phyloP scores from a whole-genome alignment of 768 basidiomycete genomes.

The Boletellus sp. region DNA sequence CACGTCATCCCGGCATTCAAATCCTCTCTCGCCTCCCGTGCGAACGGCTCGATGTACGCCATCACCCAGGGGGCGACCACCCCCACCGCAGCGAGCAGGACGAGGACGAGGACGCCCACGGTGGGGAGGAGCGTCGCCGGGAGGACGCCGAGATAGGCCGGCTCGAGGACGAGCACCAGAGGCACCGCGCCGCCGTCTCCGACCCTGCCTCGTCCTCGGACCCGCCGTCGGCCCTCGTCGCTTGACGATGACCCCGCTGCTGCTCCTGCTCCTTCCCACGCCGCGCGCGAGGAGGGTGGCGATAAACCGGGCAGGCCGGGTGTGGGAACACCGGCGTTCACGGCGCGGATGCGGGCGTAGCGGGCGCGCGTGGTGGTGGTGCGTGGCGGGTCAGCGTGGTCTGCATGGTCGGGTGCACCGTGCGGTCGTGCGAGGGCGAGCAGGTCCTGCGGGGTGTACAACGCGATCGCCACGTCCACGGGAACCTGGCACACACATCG shows the following conservation, averaged over 20 bases:
- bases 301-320: constrained; percentile 1
- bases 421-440: background rate
- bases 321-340: constrained; percentile 48
- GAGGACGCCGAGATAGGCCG: constrained; percentile 53
- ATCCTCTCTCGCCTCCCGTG: constrained; percentile 26
- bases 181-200: constrained; percentile 41
- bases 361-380: constrained; percentile 35
- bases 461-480: constrained; percentile 40
- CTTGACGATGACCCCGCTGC: too few relatives aligned
- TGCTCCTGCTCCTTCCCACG: too few relatives aligned
- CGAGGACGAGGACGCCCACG: constrained; percentile 24
- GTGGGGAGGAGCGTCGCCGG: constrained; percentile 49
- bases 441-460: constrained; percentile 36
- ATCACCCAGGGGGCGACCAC: constrained; percentile 14
- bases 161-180: constrained; percentile 55
- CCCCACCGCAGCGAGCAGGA: constrained; percentile 25
- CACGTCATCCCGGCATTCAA: background rate
- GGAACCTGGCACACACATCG: constrained; percentile 34
- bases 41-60: constrained; percentile 21
- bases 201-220: background rate
- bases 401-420: too few relatives aligned
- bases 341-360: constrained; percentile 56
- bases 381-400: background rate
- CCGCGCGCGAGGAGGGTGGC: background rate
- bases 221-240: too few relatives aligned